Evolutionary conservation across 257 asterid genomes (phyloP).

Genomic region (Anisodus tanguticus): DNA sequence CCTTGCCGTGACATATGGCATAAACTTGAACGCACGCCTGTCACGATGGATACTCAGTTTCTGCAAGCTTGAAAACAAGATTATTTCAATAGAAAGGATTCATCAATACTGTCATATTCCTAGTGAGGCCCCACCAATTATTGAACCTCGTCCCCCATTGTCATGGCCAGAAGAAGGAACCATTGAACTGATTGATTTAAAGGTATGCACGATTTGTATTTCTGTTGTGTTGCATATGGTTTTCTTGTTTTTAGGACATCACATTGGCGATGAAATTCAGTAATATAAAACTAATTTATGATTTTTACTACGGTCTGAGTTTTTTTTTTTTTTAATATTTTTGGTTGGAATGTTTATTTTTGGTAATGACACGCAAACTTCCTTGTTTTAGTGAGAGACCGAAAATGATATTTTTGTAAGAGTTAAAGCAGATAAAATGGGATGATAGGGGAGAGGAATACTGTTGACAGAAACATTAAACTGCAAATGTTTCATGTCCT

Average conservation of each 20-base stretch:
- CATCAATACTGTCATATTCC: slow-evolving; percentile 90
- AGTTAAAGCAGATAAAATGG: neutral
- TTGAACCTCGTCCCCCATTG: slow-evolving; percentile 73
- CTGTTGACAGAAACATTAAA: neutral
- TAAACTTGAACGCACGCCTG: slow-evolving; percentile 90
- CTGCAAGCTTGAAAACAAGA: slow-evolving; percentile 98
- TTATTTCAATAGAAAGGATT: slow-evolving; percentile 92
- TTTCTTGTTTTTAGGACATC: neutral
- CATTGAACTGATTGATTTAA: slow-evolving; percentile 79
- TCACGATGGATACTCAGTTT: slow-evolving; percentile 99
- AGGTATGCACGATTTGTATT: slow-evolving; percentile 53
- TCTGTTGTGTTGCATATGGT: slow-evolving; percentile 25
- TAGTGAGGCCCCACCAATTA: slow-evolving; percentile 86
- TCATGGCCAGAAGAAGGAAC: slow-evolving; percentile 92
- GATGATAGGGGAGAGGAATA: slow-evolving; percentile 23
- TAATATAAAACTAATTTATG: slow-evolving; percentile 8
- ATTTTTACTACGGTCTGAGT: neutral
- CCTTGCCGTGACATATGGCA: slow-evolving; percentile 96
- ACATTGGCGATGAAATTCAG: neutral
- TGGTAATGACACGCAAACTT: slow-evolving; percentile 19
- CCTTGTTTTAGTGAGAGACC: neutral
- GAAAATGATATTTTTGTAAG: neutral
- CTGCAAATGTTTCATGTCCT: slow-evolving; percentile 21
- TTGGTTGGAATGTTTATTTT: slow-evolving; percentile 3
- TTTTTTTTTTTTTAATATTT: neutral